phyloP scores from a whole-genome alignment of 257 asterid genomes.

The Solanum medicagineum region DNA sequence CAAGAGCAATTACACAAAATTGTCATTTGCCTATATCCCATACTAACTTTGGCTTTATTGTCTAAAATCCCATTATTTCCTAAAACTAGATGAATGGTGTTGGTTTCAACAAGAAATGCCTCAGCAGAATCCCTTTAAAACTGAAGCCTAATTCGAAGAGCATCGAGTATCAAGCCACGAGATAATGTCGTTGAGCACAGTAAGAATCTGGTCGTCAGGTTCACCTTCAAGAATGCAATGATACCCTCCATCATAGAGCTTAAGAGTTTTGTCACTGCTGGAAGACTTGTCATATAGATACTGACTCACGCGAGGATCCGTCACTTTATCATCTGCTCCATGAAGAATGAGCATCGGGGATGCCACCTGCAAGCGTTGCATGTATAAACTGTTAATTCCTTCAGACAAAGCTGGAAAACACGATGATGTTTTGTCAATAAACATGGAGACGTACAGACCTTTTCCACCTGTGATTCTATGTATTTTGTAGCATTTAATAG shows the following conservation, averaged over 20 bases:
- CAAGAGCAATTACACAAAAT: background rate
- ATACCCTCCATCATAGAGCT: slow-evolving; percentile 76
- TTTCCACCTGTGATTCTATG: slow-evolving; percentile 64
- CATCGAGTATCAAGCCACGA: slow-evolving; percentile 83
- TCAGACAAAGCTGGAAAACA: background rate
- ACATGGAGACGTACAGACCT: slow-evolving; percentile 29
- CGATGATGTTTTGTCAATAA: background rate
- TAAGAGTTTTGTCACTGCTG: slow-evolving; percentile 69
- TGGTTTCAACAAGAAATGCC: background rate
- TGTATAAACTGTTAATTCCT: background rate
- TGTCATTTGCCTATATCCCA: background rate
- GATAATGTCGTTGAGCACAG: slow-evolving; percentile 61
- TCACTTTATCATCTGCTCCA: slow-evolving; percentile 90
- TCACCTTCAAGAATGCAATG: slow-evolving; percentile 98
- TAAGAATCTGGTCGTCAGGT: slow-evolving; percentile 73
- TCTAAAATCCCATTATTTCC: background rate
- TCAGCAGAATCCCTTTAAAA: background rate
- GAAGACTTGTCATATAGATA: slow-evolving; percentile 56
- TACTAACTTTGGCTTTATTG: background rate
- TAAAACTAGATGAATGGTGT: background rate
- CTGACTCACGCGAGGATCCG: slow-evolving; percentile 81
- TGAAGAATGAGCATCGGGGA: slow-evolving; percentile 85
- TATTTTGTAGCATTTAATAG: slow-evolving; percentile 74
- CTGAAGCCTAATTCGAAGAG: slow-evolving; percentile 5
- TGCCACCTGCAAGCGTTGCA: slow-evolving; percentile 27